Base-by-base conservation (phyloP, 352 stramenopile species). In the Hyaloperonospora arabidopsidis region DNA sequence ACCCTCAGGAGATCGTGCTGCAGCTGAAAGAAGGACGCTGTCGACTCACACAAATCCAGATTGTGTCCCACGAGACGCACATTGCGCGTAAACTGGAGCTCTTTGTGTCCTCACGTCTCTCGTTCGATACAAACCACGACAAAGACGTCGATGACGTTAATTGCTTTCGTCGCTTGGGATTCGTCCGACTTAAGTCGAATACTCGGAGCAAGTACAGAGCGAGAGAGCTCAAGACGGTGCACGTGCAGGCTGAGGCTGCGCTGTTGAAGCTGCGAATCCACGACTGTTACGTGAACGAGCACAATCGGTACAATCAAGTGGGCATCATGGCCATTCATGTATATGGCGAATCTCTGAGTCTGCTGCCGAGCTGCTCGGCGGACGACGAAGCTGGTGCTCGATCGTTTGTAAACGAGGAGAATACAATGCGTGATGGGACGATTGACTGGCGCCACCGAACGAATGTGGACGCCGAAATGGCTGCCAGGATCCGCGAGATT, bases 1-100 rank as follows among this genome's bases (percentile, higher is more conserved):
- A 96, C 56, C 91, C 91, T n/a, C 87, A 97, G 57, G 91, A 97
- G 65, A 57, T 97, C 17, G 81, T 94, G 21, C 69, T 97, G 29
- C 65, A 79, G 41, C 70, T 97, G 35, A n/a, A 57, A 3, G 76
- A 89, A 17, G 86, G 84, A 8, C 49, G 66, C n/a, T 77, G 75
- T 22, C 68, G 81, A 21, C 13, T 97, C 43, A 86, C 70, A 13
- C 86, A 95, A 67, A 72, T 94, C 43, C 88, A 97, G 51, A 65
- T 97, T 22, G 69, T 97, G 21, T 96, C 85, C 5, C 90, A 97
- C 50, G 80, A 97, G 72, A 91, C 68, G 17, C 87, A 97, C 57
- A 96, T 97, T 45, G 79, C 89, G 40, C 92, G 85, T 50, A 96
- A 93, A 54, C 90, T 97, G 46, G 92, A 97, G 57, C 68, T 97